Evolutionary conservation across 345 rosid genomes (phyloP), one percentile per base, ranked within the genome.

Genomic region (Xanthoceras sorbifolium): DNA sequence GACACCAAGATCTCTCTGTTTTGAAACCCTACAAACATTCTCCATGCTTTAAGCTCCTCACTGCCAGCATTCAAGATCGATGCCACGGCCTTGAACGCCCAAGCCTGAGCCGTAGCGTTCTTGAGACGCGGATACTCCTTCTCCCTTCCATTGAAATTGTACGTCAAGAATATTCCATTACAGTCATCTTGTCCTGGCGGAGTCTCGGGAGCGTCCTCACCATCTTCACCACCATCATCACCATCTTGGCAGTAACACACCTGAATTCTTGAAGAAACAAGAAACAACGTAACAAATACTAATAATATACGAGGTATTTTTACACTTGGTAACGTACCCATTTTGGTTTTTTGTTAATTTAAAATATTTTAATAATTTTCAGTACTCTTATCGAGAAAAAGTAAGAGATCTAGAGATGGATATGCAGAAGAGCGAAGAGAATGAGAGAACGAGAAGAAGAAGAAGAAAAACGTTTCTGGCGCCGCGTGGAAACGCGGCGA

Each of bases 51-150:
- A 0, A 96, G 71, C 79, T 91, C 97, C 12, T 86, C 91, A 3
- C n/a, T 46, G 1, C 93, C 99, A 0, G 87, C 46, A 64, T 96
- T 96, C n/a, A 87, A 68, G 22, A 96, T 84, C 10, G 87, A 77
- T 25, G 94, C 90, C 25, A 74, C 52, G 26, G 97, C 75, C 73
- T 87, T 86, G 72, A 96, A 96, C 34, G 97, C 88, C 99, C 99
- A 96, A 0, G 99, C 81, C 77, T 96, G 98, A 0, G 97, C 97
- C 6, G 89, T 79, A 34, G 84, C 91, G 68, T 96, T 93, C 81
- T 93, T 96, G 1, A 92, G 76, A 38, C 71, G 84, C 0, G 99
- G 99, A 67, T 76, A 90, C 64, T 81, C 89, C 78, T 87, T 85
- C 46, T 78, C 86, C 5, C 99, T 84, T 17, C 88, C 82, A 0